These are phyloP conservation scores for Coemansia linderi DNA, from an alignment of 371 early-diverging fungal genomes.

Conservation along the genomic window DNA sequence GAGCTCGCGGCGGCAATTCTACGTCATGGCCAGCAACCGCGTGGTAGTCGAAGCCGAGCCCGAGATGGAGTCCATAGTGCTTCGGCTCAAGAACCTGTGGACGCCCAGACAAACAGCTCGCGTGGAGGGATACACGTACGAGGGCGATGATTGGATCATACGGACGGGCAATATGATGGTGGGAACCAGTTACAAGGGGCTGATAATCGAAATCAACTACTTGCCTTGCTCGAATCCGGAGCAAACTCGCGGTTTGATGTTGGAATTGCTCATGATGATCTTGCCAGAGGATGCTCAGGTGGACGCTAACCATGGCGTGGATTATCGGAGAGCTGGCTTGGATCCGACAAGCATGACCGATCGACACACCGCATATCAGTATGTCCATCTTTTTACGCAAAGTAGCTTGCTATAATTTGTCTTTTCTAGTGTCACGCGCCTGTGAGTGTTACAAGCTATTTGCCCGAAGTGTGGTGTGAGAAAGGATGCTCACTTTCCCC, in stretches of 20 bases:
- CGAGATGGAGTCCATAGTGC: conserved; percentile 50
- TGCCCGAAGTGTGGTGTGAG: neutral
- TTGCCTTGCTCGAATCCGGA: conserved; percentile 46
- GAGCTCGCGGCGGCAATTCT: conserved; percentile 35
- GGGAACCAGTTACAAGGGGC: conserved; percentile 47
- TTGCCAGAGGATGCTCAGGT: conserved; percentile 44
- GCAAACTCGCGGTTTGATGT: conserved; percentile 45
- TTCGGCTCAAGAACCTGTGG: conserved; percentile 57
- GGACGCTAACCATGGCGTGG: conserved; percentile 35
- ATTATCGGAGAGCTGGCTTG: conserved; percentile 39
- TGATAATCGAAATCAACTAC: conserved; percentile 44
- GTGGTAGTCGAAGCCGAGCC: conserved; percentile 51
- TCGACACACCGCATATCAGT: conserved; percentile 48
- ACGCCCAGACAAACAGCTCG: conserved; percentile 47
- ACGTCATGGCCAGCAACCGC: conserved; percentile 49
- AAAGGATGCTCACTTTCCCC: neutral
- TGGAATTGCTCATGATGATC: conserved; percentile 44
- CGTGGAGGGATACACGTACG: conserved; percentile 53
- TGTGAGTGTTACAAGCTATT: neutral
- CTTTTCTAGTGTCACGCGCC: neutral
- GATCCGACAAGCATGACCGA: conserved; percentile 46
- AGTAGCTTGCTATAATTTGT: conserved; percentile 34
- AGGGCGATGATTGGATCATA: conserved; percentile 49
- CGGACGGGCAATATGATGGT: conserved; percentile 51
- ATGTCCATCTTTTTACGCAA: conserved; percentile 46